Base-by-base conservation (phyloP, 1,139 yeast genomes). In the Kodamaea suecica region DNA sequence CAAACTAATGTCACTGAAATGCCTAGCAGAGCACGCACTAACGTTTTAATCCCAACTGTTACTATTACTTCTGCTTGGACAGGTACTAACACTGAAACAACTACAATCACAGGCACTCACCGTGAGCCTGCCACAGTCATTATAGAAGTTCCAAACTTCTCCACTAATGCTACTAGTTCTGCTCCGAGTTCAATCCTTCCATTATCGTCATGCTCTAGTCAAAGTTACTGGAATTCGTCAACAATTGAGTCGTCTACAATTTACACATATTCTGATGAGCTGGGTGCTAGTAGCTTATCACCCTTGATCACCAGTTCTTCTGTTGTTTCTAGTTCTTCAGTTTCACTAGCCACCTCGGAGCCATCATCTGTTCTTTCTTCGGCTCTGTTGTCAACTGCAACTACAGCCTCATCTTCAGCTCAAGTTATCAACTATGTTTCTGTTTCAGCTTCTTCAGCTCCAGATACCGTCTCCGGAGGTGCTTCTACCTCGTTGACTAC, bases 11-110 rank as follows among this genome's bases (percentile, higher is more conserved):
- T 35, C 11, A 30, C 23, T 17, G 27, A 30, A 5, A 41, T 44
- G 12, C 51, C 51, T 19, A 10, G 23, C 23, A 10, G 23, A 7
- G 23, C 7, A 19, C 7, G 9, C 10, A 10, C 10, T 10, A 19
- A 10, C n/a, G 26, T 23, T 23, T 6, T 5, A 4, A 34, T 34
- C 12, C 30, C 37, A 21, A 26, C 36, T 13, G 10, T 37, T 4
- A 43, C 47, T 2, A 9, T 27, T 14, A 42, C 40, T 2, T 11
- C 37, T 4, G 29, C 36, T 4, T 42, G 46, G 43, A 38, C 42
- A n/a, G 41, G 46, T 7, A 31, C 41, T 32, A 17, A 32, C 23
- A 27, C 19, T 15, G 15, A 32, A 17, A 27, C 39, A 29, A 32
- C 39, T 5, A 32, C 37, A 5, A 29, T 23, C 3, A 30, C 40